These are phyloP conservation scores for Geoglossum glabrum DNA, from an alignment of 495 filamentous ascomycete genomes.

Conservation along the genomic window DNA sequence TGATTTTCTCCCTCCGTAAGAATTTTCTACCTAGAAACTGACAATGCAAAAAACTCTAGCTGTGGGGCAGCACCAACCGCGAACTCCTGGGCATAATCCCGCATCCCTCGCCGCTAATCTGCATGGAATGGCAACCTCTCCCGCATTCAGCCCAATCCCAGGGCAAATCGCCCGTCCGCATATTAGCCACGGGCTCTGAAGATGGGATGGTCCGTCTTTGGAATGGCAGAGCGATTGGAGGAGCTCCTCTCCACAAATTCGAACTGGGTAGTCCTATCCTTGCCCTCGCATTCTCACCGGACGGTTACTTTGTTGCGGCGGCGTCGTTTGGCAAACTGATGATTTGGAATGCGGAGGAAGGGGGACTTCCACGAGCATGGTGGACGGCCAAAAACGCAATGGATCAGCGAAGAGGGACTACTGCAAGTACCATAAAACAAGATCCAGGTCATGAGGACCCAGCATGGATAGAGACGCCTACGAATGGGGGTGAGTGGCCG, in stretches of 20 bases:
- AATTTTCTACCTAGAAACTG: constrained; percentile 14
- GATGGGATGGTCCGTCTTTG: constrained; percentile 51
- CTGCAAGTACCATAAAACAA: neutral
- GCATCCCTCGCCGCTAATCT: neutral
- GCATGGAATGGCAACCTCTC: constrained; percentile 7
- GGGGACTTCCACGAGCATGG: constrained; percentile 40
- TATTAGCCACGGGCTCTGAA: constrained; percentile 16
- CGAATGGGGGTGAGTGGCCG: constrained; percentile 12
- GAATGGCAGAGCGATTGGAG: constrained; percentile 41
- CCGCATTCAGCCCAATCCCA: neutral
- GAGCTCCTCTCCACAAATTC: constrained; percentile 19
- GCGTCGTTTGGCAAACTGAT: constrained; percentile 42
- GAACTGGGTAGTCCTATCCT: constrained; percentile 32
- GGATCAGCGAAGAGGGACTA: neutral
- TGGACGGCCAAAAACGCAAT: constrained; percentile 24
- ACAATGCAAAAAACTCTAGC: neutral
- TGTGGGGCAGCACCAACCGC: neutral
- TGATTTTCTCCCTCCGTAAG: constrained; percentile 10
- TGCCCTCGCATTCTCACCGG: constrained; percentile 47
- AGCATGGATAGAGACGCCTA: neutral
- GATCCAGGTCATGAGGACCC: constrained; percentile 18
- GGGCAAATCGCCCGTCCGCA: neutral
- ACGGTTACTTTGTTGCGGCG: constrained; percentile 49
- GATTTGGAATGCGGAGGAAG: constrained; percentile 54
- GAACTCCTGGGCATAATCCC: neutral